Evolutionary conservation across 2,329 filamentous ascomycete genomes (phyloP).

Genomic region (Epicoccum sorghinum): DNA sequence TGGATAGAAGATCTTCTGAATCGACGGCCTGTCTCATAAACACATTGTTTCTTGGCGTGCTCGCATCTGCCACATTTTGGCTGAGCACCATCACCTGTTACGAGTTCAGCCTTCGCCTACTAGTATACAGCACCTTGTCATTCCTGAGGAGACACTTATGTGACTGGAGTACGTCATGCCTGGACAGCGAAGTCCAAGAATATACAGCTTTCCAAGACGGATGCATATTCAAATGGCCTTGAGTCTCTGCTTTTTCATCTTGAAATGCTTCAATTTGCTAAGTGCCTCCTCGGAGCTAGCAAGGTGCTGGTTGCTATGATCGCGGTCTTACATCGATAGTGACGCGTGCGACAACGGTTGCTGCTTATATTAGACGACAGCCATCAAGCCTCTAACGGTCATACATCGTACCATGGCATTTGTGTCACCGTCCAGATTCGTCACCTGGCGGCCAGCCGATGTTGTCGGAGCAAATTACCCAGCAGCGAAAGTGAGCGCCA

Average conservation of each 20-base stretch:
- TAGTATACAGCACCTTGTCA: neutral
- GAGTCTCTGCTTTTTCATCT: too few relatives aligned
- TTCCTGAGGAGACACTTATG: too few relatives aligned
- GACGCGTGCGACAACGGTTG: conserved; percentile 47
- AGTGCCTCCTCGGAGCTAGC: too few relatives aligned
- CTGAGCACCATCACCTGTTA: conserved; percentile 43
- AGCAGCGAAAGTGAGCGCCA: conserved; percentile 10
- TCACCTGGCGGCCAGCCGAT: conserved; percentile 11
- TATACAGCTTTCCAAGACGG: too few relatives aligned
- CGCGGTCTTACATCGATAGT: conserved; percentile 42
- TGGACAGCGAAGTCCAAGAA: too few relatives aligned
- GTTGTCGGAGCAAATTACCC: conserved; percentile 33
- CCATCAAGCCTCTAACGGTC: neutral
- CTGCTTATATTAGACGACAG: conserved; percentile 29
- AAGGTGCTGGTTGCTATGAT: neutral
- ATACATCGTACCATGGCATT: conserved; percentile 44
- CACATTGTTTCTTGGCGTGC: conserved; percentile 40
- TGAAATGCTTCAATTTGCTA: too few relatives aligned
- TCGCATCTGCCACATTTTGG: conserved; percentile 43
- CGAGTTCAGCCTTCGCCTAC: conserved; percentile 19
- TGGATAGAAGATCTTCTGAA: conserved; percentile 46
- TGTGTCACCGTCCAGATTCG: conserved; percentile 12
- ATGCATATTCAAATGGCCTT: too few relatives aligned
- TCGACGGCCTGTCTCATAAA: conserved; percentile 44
- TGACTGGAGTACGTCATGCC: too few relatives aligned